Base-by-base conservation (phyloP, 108 stramenopile species). In the Skeletonema costatum region DNA sequence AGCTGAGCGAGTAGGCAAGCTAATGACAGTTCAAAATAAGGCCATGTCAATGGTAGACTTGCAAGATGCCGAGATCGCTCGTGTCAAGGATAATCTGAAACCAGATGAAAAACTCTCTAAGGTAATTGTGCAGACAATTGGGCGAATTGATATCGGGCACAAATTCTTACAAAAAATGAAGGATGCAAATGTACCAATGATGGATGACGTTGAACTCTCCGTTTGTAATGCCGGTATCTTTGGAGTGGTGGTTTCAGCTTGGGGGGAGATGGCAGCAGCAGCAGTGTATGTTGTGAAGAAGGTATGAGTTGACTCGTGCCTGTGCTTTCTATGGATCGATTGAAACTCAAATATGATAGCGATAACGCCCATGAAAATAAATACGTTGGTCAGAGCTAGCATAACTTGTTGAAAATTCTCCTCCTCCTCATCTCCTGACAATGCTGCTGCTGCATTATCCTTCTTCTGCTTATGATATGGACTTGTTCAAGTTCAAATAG, bases 141-240 rank as follows among this genome's bases (percentile, higher is more conserved):
- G 78, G 16, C 78, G 78, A n/a, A 72, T 73, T 21, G 78, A 79
- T 30, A 56, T 30, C 19, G 78, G 78, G 2, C 51, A 66, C n/a
- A 7, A 41, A 4, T 73, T 66, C 16, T 32, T 74, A 17, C 16
- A 58, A 25, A 79, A 68, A 59, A 8, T 79, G 32, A 35, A 31
- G 35, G 73, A 66, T 12, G 73, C 64, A 16, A 65, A 66, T 41
- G 50, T 79, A 2, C 65, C 66, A 12, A n/a, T 79, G 31, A 21
- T n/a, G 9, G 66, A 44, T 30, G 36, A 63, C 12, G 48, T 50
- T 50, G 48, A 50, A 50, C 48, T 50, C n/a, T 50, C 48, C 48
- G 48, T 50, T 17, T 50, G 48, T 12, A 50, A 50, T 50, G 17
- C 17, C 5, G 48, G 48, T 1, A 50, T 50, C 2, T n/a, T 17